Evolutionary conservation across 2,329 filamentous ascomycete species (phyloP).

Genomic region (Pezicula radicicola): DNA sequence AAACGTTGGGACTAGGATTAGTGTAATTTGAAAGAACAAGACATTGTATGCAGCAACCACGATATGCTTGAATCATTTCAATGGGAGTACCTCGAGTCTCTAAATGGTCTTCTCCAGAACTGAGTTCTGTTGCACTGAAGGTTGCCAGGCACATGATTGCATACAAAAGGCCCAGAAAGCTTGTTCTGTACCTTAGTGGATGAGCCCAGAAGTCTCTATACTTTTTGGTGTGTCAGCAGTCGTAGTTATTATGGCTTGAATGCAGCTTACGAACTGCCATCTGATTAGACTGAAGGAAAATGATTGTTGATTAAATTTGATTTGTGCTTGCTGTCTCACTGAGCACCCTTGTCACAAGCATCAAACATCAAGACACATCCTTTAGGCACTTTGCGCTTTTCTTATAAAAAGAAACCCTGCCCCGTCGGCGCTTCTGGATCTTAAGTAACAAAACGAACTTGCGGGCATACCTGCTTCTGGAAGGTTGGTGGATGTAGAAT

Average conservation of each 20-base stretch:
- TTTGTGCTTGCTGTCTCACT: no score
- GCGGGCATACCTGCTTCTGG: constrained; percentile 35
- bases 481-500: constrained; percentile 52
- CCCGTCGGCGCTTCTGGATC: neutral
- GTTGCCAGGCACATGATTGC: constrained; percentile 18
- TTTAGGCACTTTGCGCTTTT: no score
- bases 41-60: constrained; percentile 48
- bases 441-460: neutral
- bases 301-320: constrained; percentile 4
- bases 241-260: neutral
- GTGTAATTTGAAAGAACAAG: constrained; percentile 49
- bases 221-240: constrained; percentile 23
- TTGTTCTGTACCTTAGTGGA: constrained; percentile 33
- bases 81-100: constrained; percentile 39
- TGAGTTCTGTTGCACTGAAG: constrained; percentile 37
- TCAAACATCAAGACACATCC: neutral
- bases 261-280: neutral
- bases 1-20: constrained; percentile 43
- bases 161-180: constrained; percentile 49
- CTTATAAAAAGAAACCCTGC: no score
- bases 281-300: neutral
- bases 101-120: constrained; percentile 42
- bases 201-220: constrained; percentile 49
- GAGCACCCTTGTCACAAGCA: neutral
- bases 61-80: constrained; percentile 46